phyloP scores from a whole-genome alignment of 2,329 filamentous ascomycete species.

The Colletotrichum sojae region DNA sequence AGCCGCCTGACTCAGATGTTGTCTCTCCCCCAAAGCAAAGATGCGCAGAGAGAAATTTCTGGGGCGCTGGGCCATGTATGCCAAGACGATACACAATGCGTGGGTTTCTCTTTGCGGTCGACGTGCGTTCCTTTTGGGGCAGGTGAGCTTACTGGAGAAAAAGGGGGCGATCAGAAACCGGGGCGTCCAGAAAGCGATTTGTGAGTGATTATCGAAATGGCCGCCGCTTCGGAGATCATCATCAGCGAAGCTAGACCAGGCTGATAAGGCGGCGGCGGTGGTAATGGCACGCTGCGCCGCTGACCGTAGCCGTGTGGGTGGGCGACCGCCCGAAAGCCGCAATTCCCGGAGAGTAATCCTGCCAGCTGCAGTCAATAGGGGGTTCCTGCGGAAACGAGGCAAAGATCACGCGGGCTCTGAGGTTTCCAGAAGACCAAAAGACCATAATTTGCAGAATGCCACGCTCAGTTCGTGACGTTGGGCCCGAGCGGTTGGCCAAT shows the following conservation, averaged over 20 bases:
- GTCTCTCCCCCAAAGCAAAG: neutral
- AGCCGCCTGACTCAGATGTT: slow-evolving; percentile 30
- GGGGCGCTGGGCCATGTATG: slow-evolving; percentile 8
- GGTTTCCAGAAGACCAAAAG: slow-evolving; percentile 9
- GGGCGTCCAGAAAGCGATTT: slow-evolving; percentile 1
- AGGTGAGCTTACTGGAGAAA: slow-evolving; percentile 5
- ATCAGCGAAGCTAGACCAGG: slow-evolving; percentile 33
- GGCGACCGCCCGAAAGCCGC: slow-evolving; percentile 18
- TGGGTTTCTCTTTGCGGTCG: slow-evolving; percentile 24
- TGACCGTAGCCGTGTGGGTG: slow-evolving; percentile 24
- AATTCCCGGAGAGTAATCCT: slow-evolving; percentile 19
- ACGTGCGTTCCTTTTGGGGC: slow-evolving; percentile 16
- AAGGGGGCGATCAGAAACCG: neutral
- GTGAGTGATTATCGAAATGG: slow-evolving; percentile 21
- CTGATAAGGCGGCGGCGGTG: slow-evolving; percentile 14
- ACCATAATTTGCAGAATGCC: neutral
- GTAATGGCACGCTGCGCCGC: slow-evolving; percentile 27
- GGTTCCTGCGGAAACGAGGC: slow-evolving; percentile 25
- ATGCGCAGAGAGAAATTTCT: slow-evolving; percentile 11
- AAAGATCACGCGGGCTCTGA: slow-evolving; percentile 18
- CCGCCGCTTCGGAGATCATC: slow-evolving; percentile 13
- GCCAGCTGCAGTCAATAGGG: slow-evolving; percentile 31
- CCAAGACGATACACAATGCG: slow-evolving; percentile 31
- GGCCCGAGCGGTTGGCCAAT: slow-evolving; percentile 13
- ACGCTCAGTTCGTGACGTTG: slow-evolving; percentile 13